Conservation (phyloP, 768 basidiomycete species). For the Coprinellus micaceus region DNA sequence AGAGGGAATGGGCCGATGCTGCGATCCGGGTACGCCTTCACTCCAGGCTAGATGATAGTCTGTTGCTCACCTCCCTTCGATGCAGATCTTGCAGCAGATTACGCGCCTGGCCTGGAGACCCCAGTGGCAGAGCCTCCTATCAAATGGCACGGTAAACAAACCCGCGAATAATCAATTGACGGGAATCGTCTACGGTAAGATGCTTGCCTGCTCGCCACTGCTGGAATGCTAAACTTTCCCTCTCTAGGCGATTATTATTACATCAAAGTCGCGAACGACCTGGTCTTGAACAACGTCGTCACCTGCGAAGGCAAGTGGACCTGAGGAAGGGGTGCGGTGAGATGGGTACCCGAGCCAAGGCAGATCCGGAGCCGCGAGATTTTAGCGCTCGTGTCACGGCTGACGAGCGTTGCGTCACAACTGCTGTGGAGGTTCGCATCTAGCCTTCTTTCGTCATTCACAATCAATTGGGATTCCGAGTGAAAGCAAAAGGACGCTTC, state of each 20-base stretch:
- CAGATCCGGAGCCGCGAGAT: no score
- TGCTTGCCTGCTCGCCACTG: not conserved
- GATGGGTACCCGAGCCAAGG: not conserved
- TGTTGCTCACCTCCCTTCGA: no score
- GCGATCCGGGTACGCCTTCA: no score
- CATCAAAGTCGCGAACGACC: slow-evolving; percentile 51
- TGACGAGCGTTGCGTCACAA: no score
- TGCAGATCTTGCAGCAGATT: slow-evolving; percentile 52
- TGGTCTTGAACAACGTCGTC: slow-evolving; percentile 43
- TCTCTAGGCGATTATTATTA: slow-evolving; percentile 60
- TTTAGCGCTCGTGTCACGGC: no score
- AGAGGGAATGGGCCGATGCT: slow-evolving; percentile 35
- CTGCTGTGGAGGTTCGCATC: no score
- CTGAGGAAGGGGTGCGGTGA: not conserved
- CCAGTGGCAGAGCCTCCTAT: slow-evolving; percentile 47
- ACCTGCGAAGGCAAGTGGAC: slow-evolving; percentile 25
- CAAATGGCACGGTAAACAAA: slow-evolving; percentile 46
- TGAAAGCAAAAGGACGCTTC: no score
- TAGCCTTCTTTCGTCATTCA: no score
- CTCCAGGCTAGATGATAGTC: no score
- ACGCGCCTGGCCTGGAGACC: slow-evolving; percentile 55
- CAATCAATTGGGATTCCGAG: no score
- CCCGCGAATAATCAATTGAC: slow-evolving; percentile 55
- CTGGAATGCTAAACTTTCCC: not conserved
- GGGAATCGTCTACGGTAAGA: slow-evolving; percentile 51